phyloP scores from a whole-genome alignment of 2,329 filamentous ascomycete species.

The Talaromyces sp. region DNA sequence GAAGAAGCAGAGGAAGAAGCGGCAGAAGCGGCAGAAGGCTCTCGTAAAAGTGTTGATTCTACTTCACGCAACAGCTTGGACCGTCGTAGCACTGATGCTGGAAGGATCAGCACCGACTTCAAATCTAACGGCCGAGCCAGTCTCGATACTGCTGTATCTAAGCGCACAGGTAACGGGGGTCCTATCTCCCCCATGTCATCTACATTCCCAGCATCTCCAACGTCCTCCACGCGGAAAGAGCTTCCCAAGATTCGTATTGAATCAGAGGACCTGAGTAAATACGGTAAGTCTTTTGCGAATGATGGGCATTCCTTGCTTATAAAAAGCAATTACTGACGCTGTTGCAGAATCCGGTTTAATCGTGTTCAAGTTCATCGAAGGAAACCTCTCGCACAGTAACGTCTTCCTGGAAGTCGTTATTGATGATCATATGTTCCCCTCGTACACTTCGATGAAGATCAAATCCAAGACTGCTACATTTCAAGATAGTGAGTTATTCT shows the following conservation, averaged over 20 bases:
- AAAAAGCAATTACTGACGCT: slow-evolving; percentile 25
- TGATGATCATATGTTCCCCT: slow-evolving; percentile 89
- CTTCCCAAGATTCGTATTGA: slow-evolving; percentile 72
- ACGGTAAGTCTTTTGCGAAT: slow-evolving; percentile 48
- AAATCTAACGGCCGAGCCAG: slow-evolving; percentile 24
- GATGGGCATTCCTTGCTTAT: not conserved
- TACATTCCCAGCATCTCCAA: slow-evolving; percentile 19
- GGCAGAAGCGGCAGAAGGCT: slow-evolving; percentile 11
- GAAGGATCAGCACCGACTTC: slow-evolving; percentile 1
- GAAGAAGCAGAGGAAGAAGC: slow-evolving; percentile 44
- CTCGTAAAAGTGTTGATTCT: slow-evolving; percentile 25
- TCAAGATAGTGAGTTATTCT: slow-evolving; percentile 60
- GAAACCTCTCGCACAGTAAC: slow-evolving; percentile 69
- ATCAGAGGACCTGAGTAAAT: slow-evolving; percentile 71
- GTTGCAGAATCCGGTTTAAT: slow-evolving; percentile 74
- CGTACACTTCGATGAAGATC: slow-evolving; percentile 75
- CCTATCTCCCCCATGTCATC: slow-evolving; percentile 40
- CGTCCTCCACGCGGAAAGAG: slow-evolving; percentile 28
- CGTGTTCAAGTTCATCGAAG: slow-evolving; percentile 90
- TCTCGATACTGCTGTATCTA: slow-evolving; percentile 29
- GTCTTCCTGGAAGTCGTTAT: slow-evolving; percentile 82
- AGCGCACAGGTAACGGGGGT: slow-evolving; percentile 19
- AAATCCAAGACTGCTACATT: slow-evolving; percentile 65
- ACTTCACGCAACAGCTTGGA: slow-evolving; percentile 15
- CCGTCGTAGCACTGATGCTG: not conserved